Conservation (phyloP, 148 eudicot species). For the Cornus controversa region DNA sequence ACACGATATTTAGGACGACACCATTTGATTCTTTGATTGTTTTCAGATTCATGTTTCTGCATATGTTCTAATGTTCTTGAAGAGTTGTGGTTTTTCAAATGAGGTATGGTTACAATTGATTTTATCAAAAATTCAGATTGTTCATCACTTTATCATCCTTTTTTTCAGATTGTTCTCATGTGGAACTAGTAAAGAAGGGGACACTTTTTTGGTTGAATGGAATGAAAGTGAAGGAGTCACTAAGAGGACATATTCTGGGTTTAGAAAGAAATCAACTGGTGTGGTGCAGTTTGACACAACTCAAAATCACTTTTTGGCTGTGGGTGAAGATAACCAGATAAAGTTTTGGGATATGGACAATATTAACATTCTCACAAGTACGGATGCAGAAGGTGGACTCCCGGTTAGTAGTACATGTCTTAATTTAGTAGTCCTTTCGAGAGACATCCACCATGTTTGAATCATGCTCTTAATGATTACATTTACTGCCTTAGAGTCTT, state of each 20-base stretch:
- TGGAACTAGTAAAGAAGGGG: conserved; percentile 95
- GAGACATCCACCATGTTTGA: neutral
- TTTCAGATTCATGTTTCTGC: neutral
- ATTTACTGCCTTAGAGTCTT: conserved; percentile 39
- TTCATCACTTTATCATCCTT: neutral
- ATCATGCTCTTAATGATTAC: conserved; percentile 12
- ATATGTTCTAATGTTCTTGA: neutral
- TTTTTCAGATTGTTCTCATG: conserved; percentile 83
- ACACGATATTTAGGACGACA: neutral
- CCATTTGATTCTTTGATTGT: neutral
- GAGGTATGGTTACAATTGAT: neutral
- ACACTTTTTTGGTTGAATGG: conserved; percentile 87
- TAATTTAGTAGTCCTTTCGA: conserved; percentile 8
- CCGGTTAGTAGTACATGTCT: conserved; percentile 50
- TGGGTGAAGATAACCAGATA: conserved; percentile 83
- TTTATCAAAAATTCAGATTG: neutral
- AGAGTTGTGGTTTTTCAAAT: neutral
- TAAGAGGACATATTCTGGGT: conserved; percentile 73
- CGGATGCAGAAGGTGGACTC: conserved; percentile 88
- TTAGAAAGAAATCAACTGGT: conserved; percentile 71
- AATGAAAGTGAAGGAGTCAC: conserved; percentile 94
- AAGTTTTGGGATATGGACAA: conserved; percentile 97
- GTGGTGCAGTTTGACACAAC: conserved; percentile 90
- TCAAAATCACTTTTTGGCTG: conserved; percentile 87
- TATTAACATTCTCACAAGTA: conserved; percentile 46